phyloP scores from a whole-genome alignment of 2,329 filamentous ascomycete species.

The Septoria linicola region DNA sequence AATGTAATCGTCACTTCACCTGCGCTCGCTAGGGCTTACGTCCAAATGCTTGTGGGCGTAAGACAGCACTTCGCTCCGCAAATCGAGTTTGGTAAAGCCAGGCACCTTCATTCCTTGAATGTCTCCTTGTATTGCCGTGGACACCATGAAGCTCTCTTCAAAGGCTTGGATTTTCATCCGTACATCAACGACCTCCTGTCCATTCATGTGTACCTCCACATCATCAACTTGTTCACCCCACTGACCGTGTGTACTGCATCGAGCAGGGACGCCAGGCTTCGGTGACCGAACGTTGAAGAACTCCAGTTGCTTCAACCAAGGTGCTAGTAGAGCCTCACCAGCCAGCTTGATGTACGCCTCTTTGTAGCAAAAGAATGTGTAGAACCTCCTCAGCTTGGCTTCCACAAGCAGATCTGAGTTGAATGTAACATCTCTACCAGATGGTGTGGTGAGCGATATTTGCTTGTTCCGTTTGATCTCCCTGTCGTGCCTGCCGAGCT shows the following conservation, averaged over 20 bases:
- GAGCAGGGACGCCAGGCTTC: slow-evolving; percentile 41
- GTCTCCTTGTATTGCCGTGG: slow-evolving; percentile 51
- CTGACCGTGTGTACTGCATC: slow-evolving; percentile 45
- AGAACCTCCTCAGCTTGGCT: slow-evolving; percentile 67
- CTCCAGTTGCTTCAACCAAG: slow-evolving; percentile 69
- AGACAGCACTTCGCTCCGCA: slow-evolving; percentile 34
- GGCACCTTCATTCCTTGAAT: slow-evolving; percentile 34
- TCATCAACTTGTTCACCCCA: slow-evolving; percentile 51
- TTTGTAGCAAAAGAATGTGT: slow-evolving; percentile 74
- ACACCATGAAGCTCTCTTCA: slow-evolving; percentile 59
- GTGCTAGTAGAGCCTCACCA: slow-evolving; percentile 71
- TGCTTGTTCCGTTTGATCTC: slow-evolving; percentile 42
- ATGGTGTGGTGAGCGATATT: slow-evolving; percentile 41
- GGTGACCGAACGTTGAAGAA: slow-evolving; percentile 65
- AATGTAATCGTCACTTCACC: slow-evolving; percentile 18
- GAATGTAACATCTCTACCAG: slow-evolving; percentile 41
- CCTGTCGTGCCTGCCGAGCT: slow-evolving; percentile 47
- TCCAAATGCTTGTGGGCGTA: slow-evolving; percentile 30
- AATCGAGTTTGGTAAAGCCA: slow-evolving; percentile 34
- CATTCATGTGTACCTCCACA: slow-evolving; percentile 53
- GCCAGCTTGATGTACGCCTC: slow-evolving; percentile 83
- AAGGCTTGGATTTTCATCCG: slow-evolving; percentile 59
- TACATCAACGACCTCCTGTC: slow-evolving; percentile 51
- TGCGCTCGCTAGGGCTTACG: slow-evolving; percentile 23
- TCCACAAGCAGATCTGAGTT: slow-evolving; percentile 54